Conservation (phyloP, 2,329 filamentous ascomycete species). For the Nigrospora oryzae region DNA sequence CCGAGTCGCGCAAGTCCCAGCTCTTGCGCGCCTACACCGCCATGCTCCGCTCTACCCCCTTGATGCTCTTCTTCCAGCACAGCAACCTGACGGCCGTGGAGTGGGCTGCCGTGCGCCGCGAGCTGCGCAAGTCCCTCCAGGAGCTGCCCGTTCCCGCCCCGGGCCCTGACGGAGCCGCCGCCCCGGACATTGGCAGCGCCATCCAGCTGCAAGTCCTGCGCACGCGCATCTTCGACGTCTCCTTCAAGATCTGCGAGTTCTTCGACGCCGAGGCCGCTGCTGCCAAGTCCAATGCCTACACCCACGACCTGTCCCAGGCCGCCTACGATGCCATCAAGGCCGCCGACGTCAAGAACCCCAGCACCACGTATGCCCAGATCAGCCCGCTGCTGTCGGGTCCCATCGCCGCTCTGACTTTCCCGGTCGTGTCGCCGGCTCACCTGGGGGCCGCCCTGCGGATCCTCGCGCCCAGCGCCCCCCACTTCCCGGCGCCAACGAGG, state of each 20-base stretch:
- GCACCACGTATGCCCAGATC: conserved; percentile 48
- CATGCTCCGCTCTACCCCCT: conserved; percentile 72
- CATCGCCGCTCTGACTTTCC: conserved; percentile 71
- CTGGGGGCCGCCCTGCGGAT: conserved; percentile 74
- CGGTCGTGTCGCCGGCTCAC: conserved; percentile 73
- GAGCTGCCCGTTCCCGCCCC: conserved; percentile 27
- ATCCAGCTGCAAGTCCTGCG: conserved; percentile 79
- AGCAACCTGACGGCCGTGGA: conserved; percentile 64
- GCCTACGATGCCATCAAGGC: conserved; percentile 40
- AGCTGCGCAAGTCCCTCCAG: conserved; percentile 44
- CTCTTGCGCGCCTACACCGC: conserved; percentile 80
- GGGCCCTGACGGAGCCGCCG: conserved; percentile 26
- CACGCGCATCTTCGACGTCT: conserved; percentile 80
- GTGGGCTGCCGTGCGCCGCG: conserved; percentile 64
- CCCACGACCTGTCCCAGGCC: conserved; percentile 44
- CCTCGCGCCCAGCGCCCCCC: conserved; percentile 60
- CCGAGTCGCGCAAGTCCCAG: conserved; percentile 86
- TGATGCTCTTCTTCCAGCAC: conserved; percentile 76
- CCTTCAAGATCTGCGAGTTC: conserved; percentile 80
- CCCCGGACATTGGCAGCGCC: conserved; percentile 42
- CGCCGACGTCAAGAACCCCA: conserved; percentile 16
- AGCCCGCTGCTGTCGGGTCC: conserved; percentile 75
- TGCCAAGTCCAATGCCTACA: conserved; percentile 28
- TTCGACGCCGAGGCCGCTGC: conserved; percentile 45
- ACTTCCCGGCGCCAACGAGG: conserved; percentile 71